Percentiles rank a stretch among this genome's conserved stretches.
These are phyloP conservation scores for Monsonia emarginata DNA, from an alignment of 441 rosid genomes.

Conservation along the genomic window DNA sequence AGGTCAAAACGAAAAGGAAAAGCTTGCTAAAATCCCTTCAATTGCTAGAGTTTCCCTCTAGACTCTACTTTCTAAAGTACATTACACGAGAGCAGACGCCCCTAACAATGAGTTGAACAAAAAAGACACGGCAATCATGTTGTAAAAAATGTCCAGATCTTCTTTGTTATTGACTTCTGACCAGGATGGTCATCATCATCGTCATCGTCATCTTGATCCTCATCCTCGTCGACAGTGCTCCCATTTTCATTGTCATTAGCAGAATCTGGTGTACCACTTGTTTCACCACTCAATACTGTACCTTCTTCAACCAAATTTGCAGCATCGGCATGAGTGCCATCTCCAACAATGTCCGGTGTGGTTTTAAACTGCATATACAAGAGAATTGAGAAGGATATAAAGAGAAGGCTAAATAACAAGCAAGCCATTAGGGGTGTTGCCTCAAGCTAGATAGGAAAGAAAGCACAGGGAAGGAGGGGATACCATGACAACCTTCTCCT, in stretches of 20 bases:
- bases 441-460: not conserved
- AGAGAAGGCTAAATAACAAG: not conserved
- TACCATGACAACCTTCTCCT: slow-evolving; percentile 36
- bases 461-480: slow-evolving; percentile 8
- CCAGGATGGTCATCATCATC: slow-evolving; percentile 44
- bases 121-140: slow-evolving; percentile 29
- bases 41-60: not conserved
- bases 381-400: slow-evolving; percentile 4
- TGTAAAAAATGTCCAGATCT: slow-evolving; percentile 75
- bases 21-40: not conserved
- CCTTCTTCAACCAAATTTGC: slow-evolving; percentile 30
- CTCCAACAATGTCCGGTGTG: slow-evolving; percentile 17
- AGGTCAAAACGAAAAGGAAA: not conserved
- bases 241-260: slow-evolving; percentile 38
- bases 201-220: slow-evolving; percentile 22
- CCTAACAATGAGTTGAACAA: not conserved
- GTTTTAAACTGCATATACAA: slow-evolving; percentile 30
- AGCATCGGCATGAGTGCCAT: slow-evolving; percentile 16
- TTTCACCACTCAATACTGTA: slow-evolving; percentile 37
- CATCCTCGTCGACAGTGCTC: slow-evolving; percentile 40
- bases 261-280: slow-evolving; percentile 26
- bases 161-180: slow-evolving; percentile 58
- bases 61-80: not conserved
- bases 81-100: not conserved
- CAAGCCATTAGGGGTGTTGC: too few relatives aligned